phyloP scores from a whole-genome alignment of 768 basidiomycete species.

The Phaeotremella fagi region DNA sequence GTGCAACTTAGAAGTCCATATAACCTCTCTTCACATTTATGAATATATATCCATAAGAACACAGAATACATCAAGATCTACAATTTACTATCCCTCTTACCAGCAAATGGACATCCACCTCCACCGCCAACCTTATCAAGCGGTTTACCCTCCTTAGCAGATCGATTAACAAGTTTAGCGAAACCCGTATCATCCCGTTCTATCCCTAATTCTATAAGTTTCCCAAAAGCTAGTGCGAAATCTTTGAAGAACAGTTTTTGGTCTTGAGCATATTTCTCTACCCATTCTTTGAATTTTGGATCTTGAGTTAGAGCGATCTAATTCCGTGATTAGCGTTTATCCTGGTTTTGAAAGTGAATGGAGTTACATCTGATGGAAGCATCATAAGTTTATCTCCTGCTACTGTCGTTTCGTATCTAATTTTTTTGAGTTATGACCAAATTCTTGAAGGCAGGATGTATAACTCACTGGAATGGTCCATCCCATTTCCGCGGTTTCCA shows the following conservation, averaged over 20 bases:
- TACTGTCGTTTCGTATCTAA: conserved; percentile 43
- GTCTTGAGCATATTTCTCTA: conserved; percentile 48
- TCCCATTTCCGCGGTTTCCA: conserved; percentile 48
- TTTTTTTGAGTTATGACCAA: too few species aligned
- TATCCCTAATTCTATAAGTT: conserved; percentile 49
- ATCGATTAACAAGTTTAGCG: conserved; percentile 44
- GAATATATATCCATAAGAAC: too few species aligned
- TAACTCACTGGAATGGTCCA: conserved; percentile 46
- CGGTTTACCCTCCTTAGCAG: conserved; percentile 45
- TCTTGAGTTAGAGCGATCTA: conserved; percentile 48
- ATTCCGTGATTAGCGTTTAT: too few species aligned
- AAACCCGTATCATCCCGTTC: conserved; percentile 47
- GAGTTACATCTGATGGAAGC: conserved; percentile 47
- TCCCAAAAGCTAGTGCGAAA: conserved; percentile 45
- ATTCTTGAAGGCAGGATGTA: too few species aligned
- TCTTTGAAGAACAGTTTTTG: conserved; percentile 47
- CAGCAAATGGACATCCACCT: conserved; percentile 47
- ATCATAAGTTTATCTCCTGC: conserved; percentile 49
- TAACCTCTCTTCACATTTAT: too few species aligned
- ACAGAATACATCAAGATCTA: conserved; percentile 4
- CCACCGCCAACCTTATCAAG: conserved; percentile 37
- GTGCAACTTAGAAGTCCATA: too few species aligned
- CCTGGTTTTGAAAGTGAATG: neutral
- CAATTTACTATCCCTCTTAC: conserved; percentile 30
- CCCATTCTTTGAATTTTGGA: conserved; percentile 40